phyloP scores from a whole-genome alignment of 257 asterid genomes.

The Solanum tarijense region DNA sequence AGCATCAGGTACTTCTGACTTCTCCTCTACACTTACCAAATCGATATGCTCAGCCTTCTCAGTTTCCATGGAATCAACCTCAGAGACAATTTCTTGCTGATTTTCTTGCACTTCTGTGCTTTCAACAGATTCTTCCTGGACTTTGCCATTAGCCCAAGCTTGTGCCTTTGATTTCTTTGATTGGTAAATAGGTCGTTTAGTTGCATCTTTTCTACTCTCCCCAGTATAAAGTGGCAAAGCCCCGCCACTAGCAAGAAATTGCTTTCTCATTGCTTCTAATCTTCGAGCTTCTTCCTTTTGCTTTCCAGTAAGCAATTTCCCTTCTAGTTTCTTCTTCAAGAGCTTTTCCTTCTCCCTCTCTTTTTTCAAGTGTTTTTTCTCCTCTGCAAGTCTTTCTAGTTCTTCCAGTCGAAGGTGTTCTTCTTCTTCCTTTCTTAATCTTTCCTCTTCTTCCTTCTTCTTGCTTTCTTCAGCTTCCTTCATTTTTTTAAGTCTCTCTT shows the following conservation, averaged over 20 bases:
- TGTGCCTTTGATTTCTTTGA: slow-evolving; percentile 67
- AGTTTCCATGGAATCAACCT: slow-evolving; percentile 30
- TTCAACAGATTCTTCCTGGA: slow-evolving; percentile 33
- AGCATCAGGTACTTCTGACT: slow-evolving; percentile 26
- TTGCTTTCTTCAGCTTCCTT: slow-evolving; percentile 77
- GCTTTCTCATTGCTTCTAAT: slow-evolving; percentile 78
- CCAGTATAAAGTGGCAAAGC: slow-evolving; percentile 29
- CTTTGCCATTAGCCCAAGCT: slow-evolving; percentile 51
- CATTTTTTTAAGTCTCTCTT: slow-evolving; percentile 59
- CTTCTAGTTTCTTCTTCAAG: slow-evolving; percentile 72
- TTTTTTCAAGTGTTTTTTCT: slow-evolving; percentile 74
- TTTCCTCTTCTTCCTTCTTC: slow-evolving; percentile 77
- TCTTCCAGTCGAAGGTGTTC: slow-evolving; percentile 66
- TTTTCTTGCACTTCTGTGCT: slow-evolving; percentile 25
- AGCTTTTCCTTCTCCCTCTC: slow-evolving; percentile 81
- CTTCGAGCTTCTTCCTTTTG: slow-evolving; percentile 93
- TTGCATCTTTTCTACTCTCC: slow-evolving; percentile 39
- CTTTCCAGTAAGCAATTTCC: slow-evolving; percentile 68
- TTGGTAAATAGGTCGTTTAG: slow-evolving; percentile 66
- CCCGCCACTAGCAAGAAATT: slow-evolving; percentile 66
- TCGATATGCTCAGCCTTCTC: slow-evolving; percentile 15
- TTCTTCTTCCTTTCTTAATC: slow-evolving; percentile 82
- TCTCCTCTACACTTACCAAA: slow-evolving; percentile 17
- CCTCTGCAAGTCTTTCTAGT: slow-evolving; percentile 63
- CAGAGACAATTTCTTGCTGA: slow-evolving; percentile 26